Percentiles rank a stretch among this genome's conserved stretches.
phyloP scores from a whole-genome alignment of 495 filamentous ascomycete species.

The Daldinia caldariorum region DNA sequence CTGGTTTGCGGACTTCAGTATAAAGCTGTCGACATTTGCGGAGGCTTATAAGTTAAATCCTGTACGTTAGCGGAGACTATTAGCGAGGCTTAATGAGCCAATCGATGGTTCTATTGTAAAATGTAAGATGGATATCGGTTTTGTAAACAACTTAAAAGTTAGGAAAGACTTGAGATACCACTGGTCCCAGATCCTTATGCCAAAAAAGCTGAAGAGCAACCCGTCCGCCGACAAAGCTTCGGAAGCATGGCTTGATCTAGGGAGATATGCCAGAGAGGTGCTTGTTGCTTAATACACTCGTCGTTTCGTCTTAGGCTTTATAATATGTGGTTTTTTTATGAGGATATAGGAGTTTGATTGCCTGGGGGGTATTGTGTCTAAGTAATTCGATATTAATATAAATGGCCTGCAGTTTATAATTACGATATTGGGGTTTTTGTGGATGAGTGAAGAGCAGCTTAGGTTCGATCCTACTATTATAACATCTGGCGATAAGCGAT shows the following conservation, averaged over 20 bases:
- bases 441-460: not conserved
- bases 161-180: not conserved
- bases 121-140: not conserved
- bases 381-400: conserved; percentile 57
- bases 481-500: conserved; percentile 30
- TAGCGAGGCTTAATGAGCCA: not conserved
- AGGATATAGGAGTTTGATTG: conserved; percentile 59
- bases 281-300: conserved; percentile 20
- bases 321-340: conserved; percentile 51
- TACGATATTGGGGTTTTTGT: not conserved
- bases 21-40: not conserved
- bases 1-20: not conserved
- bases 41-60: not conserved
- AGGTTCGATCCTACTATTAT: not conserved
- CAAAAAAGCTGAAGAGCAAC: not conserved
- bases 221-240: not conserved
- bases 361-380: conserved; percentile 57
- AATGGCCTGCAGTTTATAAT: conserved; percentile 9
- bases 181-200: not conserved
- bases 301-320: conserved; percentile 61
- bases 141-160: not conserved
- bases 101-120: not conserved
- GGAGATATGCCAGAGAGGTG: not conserved
- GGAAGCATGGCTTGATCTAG: not conserved
- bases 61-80: not conserved